phyloP scores from a whole-genome alignment of 805 yeast genomes.

The Cyberlindnera mycetangii region DNA sequence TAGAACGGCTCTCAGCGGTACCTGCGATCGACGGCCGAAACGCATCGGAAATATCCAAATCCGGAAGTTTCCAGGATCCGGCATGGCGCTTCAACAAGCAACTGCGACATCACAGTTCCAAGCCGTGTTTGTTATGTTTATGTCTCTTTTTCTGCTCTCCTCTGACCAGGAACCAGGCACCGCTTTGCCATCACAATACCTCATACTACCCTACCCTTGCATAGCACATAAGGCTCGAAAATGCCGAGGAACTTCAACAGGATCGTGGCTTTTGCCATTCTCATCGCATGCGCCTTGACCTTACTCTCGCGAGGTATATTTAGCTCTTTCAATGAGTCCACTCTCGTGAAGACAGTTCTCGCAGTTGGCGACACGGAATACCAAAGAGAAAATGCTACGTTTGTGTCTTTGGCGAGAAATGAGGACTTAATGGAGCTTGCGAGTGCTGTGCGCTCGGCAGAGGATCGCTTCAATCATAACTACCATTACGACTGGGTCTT shows the following conservation, averaged over 20 bases:
- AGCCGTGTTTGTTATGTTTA: not conserved
- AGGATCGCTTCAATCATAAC: constrained; percentile 82
- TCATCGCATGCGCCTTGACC: not conserved
- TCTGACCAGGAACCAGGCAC: no score
- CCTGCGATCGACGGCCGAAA: not conserved
- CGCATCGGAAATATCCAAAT: not conserved
- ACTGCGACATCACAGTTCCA: not conserved
- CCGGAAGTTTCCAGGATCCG: not conserved
- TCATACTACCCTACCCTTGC: not conserved
- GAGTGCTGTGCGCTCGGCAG: constrained; percentile 70
- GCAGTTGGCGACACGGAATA: constrained; percentile 2
- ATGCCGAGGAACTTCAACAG: not conserved
- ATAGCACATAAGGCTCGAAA: not conserved
- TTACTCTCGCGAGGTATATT: not conserved
- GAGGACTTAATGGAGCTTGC: constrained; percentile 61
- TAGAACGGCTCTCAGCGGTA: not conserved
- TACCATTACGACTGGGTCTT: constrained; percentile 94
- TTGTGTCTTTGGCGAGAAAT: constrained; percentile 78
- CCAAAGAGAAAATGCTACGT: constrained; percentile 66
- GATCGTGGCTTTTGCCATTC: not conserved
- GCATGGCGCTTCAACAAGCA: not conserved
- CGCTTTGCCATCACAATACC: no score
- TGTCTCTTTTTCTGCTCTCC: not conserved
- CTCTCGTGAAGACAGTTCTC: not conserved
- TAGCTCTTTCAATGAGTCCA: constrained; percentile 2